Percentiles rank a stretch among this genome's conserved stretches.
Evolutionary conservation across 2,329 filamentous ascomycete genomes (phyloP).

Genomic region (Colletotrichum sansevieriae): DNA sequence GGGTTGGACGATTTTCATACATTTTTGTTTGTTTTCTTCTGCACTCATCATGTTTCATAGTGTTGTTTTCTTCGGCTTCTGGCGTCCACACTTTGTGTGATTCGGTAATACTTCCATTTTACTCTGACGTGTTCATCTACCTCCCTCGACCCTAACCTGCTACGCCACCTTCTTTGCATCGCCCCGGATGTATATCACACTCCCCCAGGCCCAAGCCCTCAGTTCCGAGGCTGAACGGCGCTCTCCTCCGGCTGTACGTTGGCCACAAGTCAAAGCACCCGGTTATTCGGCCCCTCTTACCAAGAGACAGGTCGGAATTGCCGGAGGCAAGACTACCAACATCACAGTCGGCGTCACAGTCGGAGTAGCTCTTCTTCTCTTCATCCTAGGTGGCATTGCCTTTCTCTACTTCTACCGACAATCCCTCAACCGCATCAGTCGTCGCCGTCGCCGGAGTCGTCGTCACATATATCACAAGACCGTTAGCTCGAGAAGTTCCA

Average conservation of each 20-base stretch:
- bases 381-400: conserved; percentile 52
- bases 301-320: conserved; percentile 33
- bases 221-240: neutral
- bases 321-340: conserved; percentile 50
- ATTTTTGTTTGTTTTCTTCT: conserved; percentile 17
- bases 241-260: neutral
- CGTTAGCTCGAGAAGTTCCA: conserved; percentile 51
- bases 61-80: conserved; percentile 17
- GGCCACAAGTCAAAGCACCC: neutral
- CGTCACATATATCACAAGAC: conserved; percentile 46
- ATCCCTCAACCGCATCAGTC: conserved; percentile 52
- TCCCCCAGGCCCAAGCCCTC: conserved; percentile 12
- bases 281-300: neutral
- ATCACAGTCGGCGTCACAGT: conserved; percentile 59
- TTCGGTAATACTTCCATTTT: conserved; percentile 11
- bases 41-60: conserved; percentile 20
- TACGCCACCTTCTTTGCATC: neutral
- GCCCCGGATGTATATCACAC: conserved; percentile 40
- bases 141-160: neutral
- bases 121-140: neutral
- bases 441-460: conserved; percentile 44
- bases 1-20: neutral
- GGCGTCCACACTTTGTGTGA: conserved; percentile 20
- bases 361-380: conserved; percentile 56
- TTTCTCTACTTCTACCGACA: conserved; percentile 57